These are phyloP conservation scores for Talaromyces rugulosus DNA, from an alignment of 2,329 filamentous ascomycete species.

Conservation along the genomic window DNA sequence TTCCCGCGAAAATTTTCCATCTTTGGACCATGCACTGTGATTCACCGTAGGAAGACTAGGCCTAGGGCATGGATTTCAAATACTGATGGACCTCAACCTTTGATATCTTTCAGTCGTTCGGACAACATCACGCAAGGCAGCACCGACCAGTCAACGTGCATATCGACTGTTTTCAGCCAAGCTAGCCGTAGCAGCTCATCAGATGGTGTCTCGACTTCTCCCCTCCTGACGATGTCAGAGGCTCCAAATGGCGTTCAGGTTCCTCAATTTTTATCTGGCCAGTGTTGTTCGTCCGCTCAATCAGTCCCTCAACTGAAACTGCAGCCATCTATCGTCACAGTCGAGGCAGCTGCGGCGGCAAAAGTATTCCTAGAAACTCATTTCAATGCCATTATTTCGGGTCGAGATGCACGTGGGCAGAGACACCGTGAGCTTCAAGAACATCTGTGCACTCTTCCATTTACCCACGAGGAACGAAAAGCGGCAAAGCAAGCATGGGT, in stretches of 20 bases:
- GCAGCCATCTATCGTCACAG: conserved; percentile 50
- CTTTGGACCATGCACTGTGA: conserved; percentile 38
- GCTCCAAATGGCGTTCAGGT: conserved; percentile 5
- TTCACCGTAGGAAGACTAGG: conserved; percentile 33
- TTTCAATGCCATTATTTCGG: conserved; percentile 65
- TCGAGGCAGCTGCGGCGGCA: conserved; percentile 73
- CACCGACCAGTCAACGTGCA: conserved; percentile 28
- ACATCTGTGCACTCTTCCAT: conserved; percentile 57
- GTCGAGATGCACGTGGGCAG: conserved; percentile 55
- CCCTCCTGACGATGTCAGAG: conserved; percentile 13
- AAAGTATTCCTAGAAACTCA: conserved; percentile 85
- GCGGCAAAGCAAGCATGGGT: conserved; percentile 57
- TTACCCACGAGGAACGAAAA: conserved; percentile 52
- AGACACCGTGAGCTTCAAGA: conserved; percentile 61
- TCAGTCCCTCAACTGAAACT: conserved; percentile 9
- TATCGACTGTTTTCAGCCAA: conserved; percentile 26
- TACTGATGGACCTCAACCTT: conserved; percentile 15
- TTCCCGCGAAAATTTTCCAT: conserved; percentile 35
- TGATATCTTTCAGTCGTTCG: conserved; percentile 17
- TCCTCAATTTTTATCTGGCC: background rate
- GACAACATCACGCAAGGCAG: conserved; percentile 28
- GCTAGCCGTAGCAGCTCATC: conserved; percentile 33
- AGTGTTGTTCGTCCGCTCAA: conserved; percentile 12
- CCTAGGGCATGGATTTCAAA: conserved; percentile 29
- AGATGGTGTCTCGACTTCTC: conserved; percentile 23